These are phyloP conservation scores for Trichoderma reesei DNA, from an alignment of 495 filamentous ascomycete genomes.

Conservation along the genomic window DNA sequence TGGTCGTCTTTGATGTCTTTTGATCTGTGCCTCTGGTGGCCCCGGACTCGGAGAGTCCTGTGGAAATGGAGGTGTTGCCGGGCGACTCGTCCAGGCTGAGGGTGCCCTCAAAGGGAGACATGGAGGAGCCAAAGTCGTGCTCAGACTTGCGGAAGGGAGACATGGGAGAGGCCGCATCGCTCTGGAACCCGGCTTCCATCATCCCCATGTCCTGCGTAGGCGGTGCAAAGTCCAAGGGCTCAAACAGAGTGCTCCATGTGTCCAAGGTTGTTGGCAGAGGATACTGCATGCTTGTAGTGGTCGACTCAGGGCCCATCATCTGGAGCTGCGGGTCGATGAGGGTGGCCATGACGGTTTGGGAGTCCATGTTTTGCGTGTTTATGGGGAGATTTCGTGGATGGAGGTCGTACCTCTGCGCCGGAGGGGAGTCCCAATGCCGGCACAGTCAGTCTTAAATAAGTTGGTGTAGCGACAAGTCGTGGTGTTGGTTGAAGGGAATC, in stretches of 20 bases:
- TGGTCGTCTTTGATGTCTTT: background rate
- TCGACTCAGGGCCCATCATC: background rate
- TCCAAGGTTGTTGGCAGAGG: background rate
- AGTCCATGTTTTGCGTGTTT: background rate
- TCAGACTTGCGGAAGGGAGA: background rate
- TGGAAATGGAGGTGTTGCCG: background rate
- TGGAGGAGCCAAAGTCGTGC: background rate
- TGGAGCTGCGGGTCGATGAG: slow-evolving; percentile 2
- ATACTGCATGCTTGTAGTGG: background rate
- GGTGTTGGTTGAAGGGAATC: no score
- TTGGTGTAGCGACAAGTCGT: no score
- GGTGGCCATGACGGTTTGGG: background rate
- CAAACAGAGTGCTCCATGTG: background rate
- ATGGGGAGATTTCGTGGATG: no score
- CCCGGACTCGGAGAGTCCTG: background rate
- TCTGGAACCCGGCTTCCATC: background rate
- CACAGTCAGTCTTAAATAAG: no score
- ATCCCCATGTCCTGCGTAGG: background rate
- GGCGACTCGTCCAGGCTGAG: background rate
- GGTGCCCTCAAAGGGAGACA: background rate
- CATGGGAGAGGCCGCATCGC: background rate
- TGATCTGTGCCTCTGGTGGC: background rate
- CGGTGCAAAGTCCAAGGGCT: background rate
- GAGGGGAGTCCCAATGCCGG: no score
- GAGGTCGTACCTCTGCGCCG: no score